phyloP scores from a whole-genome alignment of 1,139 yeast species.

The Diutina siamensis region DNA sequence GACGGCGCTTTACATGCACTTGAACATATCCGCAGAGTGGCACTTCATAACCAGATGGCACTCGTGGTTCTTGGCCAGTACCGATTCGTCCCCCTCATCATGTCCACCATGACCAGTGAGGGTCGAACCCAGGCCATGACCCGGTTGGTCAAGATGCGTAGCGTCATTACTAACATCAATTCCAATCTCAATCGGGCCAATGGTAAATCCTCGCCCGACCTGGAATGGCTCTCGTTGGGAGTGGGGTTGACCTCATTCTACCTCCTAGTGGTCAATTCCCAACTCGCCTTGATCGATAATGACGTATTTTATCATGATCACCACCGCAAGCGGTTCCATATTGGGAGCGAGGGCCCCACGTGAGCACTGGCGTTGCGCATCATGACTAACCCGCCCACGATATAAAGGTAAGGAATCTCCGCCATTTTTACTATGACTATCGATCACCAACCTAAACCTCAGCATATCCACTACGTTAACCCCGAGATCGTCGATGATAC shows the following conservation, averaged over 20 bases:
- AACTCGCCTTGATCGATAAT: slow-evolving; percentile 10
- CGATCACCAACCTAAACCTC: not conserved
- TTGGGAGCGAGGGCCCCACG: not conserved
- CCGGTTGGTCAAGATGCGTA: not conserved
- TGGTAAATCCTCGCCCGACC: not conserved
- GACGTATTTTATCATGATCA: slow-evolving; percentile 11
- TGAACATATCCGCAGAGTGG: not conserved
- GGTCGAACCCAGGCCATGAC: not conserved
- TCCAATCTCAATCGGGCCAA: not conserved
- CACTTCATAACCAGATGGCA: not conserved
- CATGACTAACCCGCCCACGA: not conserved
- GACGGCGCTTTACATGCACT: slow-evolving; percentile 1
- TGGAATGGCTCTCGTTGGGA: not conserved
- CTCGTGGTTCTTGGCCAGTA: not conserved
- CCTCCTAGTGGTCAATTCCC: slow-evolving; percentile 10
- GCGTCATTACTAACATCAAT: not conserved
- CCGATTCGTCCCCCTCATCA: not conserved
- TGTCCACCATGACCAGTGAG: not conserved
- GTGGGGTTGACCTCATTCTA: not conserved
- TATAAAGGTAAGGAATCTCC: not conserved
- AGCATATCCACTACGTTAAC: not conserved
- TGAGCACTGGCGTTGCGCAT: not conserved
- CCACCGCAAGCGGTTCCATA: not conserved
- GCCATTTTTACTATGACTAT: not conserved
- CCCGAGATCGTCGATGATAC: slow-evolving; percentile 7